phyloP scores from a whole-genome alignment of 495 filamentous ascomycete species.

The Choiromyces venosus region DNA sequence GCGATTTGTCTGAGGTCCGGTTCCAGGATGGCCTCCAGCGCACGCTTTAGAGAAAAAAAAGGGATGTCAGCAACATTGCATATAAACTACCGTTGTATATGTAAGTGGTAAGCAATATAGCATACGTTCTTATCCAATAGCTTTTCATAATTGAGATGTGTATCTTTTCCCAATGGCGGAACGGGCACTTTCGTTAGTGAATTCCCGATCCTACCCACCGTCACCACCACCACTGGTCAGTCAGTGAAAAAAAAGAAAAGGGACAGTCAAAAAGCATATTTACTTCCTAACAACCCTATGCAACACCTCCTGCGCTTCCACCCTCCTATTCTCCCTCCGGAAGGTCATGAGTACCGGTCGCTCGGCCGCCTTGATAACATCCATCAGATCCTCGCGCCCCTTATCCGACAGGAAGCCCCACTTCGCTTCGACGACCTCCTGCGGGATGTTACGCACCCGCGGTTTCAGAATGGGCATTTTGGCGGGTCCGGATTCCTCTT shows the following conservation, averaged over 20 bases:
- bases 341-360: conserved; percentile 36
- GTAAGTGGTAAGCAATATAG: background rate
- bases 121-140: conserved; percentile 34
- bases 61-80: conserved; percentile 8
- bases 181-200: conserved; percentile 29
- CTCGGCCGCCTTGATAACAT: conserved; percentile 31
- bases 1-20: conserved; percentile 37
- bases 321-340: conserved; percentile 25
- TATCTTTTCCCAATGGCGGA: conserved; percentile 35
- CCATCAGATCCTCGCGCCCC: conserved; percentile 23
- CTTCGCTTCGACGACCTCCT: conserved; percentile 29
- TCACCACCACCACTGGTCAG: background rate
- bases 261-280: background rate
- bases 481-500: background rate
- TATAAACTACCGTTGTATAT: background rate
- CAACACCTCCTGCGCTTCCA: conserved; percentile 30
- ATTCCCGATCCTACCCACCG: conserved; percentile 18
- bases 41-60: no score
- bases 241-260: background rate
- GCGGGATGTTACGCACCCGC: conserved; percentile 23
- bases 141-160: conserved; percentile 30
- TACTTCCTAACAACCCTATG: conserved; percentile 25
- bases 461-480: conserved; percentile 33
- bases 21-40: conserved; percentile 30
- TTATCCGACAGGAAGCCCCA: conserved; percentile 28